Percentiles rank a stretch among this genome's conserved stretches.
Evolutionary conservation across 139 green algal genomes (phyloP).

Genomic region (Volvox reticuliferus): DNA sequence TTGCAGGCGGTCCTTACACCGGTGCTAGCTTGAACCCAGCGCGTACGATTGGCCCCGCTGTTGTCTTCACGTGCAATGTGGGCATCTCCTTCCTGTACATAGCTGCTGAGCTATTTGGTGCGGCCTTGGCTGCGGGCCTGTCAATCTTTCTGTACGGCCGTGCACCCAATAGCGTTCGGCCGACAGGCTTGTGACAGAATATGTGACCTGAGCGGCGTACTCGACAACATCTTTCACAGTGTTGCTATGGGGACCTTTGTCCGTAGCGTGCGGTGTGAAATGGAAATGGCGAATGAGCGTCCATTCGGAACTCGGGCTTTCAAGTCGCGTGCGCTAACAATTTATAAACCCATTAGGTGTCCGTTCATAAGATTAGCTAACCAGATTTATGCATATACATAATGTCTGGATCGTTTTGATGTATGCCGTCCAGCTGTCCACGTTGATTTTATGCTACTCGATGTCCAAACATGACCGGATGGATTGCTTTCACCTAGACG

Average conservation of each 20-base stretch:
- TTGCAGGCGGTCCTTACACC: slow-evolving; percentile 78
- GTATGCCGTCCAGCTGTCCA: neutral
- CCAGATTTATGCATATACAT: neutral
- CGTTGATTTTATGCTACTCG: neutral
- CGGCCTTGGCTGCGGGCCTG: slow-evolving; percentile 64
- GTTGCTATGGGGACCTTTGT: no score
- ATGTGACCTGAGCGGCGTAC: no score
- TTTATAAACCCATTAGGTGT: no score
- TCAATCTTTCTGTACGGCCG: slow-evolving; percentile 81
- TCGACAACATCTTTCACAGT: no score
- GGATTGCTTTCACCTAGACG: neutral
- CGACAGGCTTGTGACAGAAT: neutral
- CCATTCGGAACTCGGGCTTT: neutral
- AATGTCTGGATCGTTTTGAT: neutral
- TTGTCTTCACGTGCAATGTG: slow-evolving; percentile 78
- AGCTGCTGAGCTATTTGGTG: slow-evolving; percentile 76
- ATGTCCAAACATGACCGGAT: neutral
- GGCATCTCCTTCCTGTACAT: slow-evolving; percentile 81
- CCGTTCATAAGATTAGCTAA: no score
- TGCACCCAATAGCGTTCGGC: slow-evolving; percentile 4
- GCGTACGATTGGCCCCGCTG: slow-evolving; percentile 79
- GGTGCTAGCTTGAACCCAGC: slow-evolving; percentile 84
- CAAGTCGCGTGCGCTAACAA: no score
- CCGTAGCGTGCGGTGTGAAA: no score
- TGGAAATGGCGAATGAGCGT: neutral